Evolutionary conservation across 352 stramenopile genomes (phyloP).

Genomic region (Phytophthora kernoviae): DNA sequence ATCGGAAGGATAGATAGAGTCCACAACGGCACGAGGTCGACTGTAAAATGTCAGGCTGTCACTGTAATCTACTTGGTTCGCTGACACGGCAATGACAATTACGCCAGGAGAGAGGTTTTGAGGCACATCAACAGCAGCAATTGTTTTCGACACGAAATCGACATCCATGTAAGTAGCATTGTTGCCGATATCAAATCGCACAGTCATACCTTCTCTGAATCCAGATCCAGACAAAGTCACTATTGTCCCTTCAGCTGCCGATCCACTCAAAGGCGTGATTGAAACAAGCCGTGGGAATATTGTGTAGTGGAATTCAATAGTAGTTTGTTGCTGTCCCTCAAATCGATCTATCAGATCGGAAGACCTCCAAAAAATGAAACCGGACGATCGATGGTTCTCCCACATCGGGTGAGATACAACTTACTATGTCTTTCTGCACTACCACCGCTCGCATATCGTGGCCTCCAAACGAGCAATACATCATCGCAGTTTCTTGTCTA

Average conservation of each 20-base stretch:
- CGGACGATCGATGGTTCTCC: constrained; percentile 1
- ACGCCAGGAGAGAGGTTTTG: constrained; percentile 17
- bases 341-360: constrained; percentile 23
- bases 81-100: constrained; percentile 30
- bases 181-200: constrained; percentile 26
- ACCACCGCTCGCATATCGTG: constrained; percentile 27
- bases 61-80: constrained; percentile 40
- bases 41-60: constrained; percentile 41
- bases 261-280: constrained; percentile 25
- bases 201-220: constrained; percentile 28
- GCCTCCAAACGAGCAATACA: constrained; percentile 48
- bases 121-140: constrained; percentile 24
- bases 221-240: constrained; percentile 31
- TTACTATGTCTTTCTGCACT: constrained; percentile 11
- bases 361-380: constrained; percentile 38
- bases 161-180: constrained; percentile 13
- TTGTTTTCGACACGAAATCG: constrained; percentile 23
- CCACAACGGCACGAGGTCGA: constrained; percentile 16
- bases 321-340: constrained; percentile 2
- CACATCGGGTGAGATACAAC: constrained; percentile 25
- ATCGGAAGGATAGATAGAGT: constrained; percentile 34
- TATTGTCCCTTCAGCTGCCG: constrained; percentile 24
- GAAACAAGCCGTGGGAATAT: constrained; percentile 19
- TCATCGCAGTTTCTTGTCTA: not conserved
- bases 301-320: constrained; percentile 34